Evolutionary conservation across 2,329 filamentous ascomycete genomes (phyloP).

Genomic region (Parastagonospora nodorum): DNA sequence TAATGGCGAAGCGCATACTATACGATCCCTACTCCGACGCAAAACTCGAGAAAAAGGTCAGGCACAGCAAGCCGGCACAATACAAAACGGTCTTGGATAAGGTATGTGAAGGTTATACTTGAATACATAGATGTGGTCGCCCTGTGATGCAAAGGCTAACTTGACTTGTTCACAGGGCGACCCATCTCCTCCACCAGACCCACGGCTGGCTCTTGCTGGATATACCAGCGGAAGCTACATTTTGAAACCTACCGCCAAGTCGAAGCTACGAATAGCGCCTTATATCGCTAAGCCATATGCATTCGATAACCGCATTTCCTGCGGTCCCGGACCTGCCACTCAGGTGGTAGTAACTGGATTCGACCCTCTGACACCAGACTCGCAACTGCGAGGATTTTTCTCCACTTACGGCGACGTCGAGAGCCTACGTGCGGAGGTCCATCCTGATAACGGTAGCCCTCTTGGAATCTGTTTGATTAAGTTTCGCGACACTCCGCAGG

Average conservation of each 20-base stretch:
- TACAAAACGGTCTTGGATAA: constrained; percentile 59
- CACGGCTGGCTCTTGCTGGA: constrained; percentile 71
- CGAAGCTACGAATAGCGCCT: constrained; percentile 71
- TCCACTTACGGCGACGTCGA: constrained; percentile 84
- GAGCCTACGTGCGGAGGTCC: constrained; percentile 90
- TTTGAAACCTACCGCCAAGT: constrained; percentile 64
- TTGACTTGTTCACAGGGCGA: constrained; percentile 67
- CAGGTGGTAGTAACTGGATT: constrained; percentile 96
- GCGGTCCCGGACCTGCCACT: constrained; percentile 85
- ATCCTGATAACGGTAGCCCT: constrained; percentile 92
- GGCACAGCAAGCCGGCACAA: constrained; percentile 51
- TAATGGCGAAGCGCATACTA: constrained; percentile 62
- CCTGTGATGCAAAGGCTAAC: constrained; percentile 49
- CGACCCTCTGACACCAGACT: constrained; percentile 83
- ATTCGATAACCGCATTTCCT: constrained; percentile 81
- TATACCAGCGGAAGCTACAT: constrained; percentile 58
- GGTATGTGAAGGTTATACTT: constrained; percentile 45
- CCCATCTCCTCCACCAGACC: constrained; percentile 79
- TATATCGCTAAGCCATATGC: constrained; percentile 82
- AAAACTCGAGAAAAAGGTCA: constrained; percentile 58
- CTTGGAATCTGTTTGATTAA: constrained; percentile 91
- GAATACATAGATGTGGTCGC: constrained; percentile 43
- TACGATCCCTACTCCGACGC: constrained; percentile 69
- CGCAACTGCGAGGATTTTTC: constrained; percentile 76
- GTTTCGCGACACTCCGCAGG: constrained; percentile 72